Evolutionary conservation across 148 eudicot genomes (phyloP).

Genomic region (Drosera capensis): DNA sequence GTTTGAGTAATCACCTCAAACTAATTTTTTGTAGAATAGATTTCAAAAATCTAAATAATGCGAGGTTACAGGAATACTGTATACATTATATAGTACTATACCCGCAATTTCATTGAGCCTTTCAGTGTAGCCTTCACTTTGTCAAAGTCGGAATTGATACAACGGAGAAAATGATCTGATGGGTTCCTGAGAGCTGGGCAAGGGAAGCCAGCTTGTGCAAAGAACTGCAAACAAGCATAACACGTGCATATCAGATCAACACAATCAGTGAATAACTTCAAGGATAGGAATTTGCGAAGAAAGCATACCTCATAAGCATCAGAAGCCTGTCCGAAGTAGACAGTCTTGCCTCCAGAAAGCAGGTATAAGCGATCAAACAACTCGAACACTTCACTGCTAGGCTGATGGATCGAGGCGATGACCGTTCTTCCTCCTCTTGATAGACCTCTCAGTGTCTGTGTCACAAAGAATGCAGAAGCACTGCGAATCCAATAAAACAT

Average conservation of each 20-base stretch:
- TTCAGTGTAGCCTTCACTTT: conserved; percentile 90
- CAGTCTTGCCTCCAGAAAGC: conserved; percentile 87
- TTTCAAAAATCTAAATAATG: too few species aligned
- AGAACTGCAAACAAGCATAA: conserved; percentile 46
- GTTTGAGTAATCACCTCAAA: too few species aligned
- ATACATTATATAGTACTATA: too few species aligned
- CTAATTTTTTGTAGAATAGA: too few species aligned
- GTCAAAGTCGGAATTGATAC: conserved; percentile 89
- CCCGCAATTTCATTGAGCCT: conserved; percentile 96
- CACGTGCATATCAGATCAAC: neutral
- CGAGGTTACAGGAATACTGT: too few species aligned
- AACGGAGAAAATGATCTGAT: conserved; percentile 92
- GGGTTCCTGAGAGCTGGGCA: conserved; percentile 94
- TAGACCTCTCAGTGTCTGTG: conserved; percentile 69
- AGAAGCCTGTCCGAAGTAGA: conserved; percentile 91
- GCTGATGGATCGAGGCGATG: conserved; percentile 93
- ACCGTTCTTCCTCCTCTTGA: conserved; percentile 95
- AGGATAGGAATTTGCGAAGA: too few species aligned
- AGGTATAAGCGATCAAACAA: conserved; percentile 82
- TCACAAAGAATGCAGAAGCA: conserved; percentile 92
- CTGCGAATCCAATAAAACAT: conserved; percentile 18
- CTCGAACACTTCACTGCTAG: conserved; percentile 99
- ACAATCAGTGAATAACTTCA: too few species aligned
- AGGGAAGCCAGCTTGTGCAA: conserved; percentile 92
- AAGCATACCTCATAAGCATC: conserved; percentile 77